phyloP scores from a whole-genome alignment of 2,329 filamentous ascomycete genomes.

The Sclerotinia spermophila region DNA sequence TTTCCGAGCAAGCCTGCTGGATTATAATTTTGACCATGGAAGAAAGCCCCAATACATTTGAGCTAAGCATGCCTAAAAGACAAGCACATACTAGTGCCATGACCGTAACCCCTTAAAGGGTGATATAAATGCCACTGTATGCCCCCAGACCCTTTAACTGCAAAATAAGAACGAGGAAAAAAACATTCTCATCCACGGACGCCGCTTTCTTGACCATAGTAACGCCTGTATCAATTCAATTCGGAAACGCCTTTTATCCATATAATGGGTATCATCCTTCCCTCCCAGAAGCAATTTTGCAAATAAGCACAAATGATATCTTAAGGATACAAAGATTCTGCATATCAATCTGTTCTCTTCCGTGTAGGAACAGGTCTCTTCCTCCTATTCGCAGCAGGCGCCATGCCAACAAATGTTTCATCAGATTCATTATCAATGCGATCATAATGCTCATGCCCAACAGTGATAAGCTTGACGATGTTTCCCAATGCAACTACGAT shows the following conservation, averaged over 20 bases:
- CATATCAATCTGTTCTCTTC: conserved; percentile 16
- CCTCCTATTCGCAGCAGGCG: conserved; percentile 14
- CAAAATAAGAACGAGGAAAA: background rate
- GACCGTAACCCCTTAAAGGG: background rate
- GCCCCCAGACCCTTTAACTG: background rate
- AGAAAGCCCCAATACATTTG: background rate
- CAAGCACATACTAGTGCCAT: background rate
- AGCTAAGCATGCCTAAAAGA: background rate
- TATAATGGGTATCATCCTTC: conserved; percentile 18
- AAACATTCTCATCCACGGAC: background rate
- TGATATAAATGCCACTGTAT: background rate
- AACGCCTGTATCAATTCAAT: conserved; percentile 1
- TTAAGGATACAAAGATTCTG: background rate
- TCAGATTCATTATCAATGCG: conserved; percentile 24
- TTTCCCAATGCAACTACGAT: conserved; percentile 71
- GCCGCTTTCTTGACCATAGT: conserved; percentile 2
- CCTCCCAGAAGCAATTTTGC: conserved; percentile 6
- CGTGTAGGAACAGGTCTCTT: conserved; percentile 7
- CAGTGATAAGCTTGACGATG: conserved; percentile 65
- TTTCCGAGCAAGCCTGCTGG: background rate
- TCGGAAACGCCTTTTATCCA: conserved; percentile 19
- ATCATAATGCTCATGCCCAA: conserved; percentile 64
- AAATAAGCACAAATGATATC: conserved; percentile 15
- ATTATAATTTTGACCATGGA: background rate
- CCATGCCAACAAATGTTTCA: conserved; percentile 33